These are phyloP conservation scores for Cutaneotrichosporon dermatis DNA, from an alignment of 1,284 basidiomycete species.

Conservation along the genomic window DNA sequence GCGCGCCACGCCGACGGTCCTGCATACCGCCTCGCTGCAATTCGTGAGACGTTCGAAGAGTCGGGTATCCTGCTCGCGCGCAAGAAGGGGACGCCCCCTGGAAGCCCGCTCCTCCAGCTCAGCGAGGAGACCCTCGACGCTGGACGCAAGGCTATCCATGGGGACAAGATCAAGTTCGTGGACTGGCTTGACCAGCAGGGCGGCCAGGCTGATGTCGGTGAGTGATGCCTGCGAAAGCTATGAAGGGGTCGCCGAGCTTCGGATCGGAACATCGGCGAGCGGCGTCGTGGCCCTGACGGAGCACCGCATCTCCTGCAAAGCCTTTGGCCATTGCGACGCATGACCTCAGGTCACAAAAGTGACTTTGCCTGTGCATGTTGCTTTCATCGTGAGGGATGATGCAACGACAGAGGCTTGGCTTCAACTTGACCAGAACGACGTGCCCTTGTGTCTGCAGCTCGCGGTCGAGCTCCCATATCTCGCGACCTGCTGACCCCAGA, in stretches of 20 bases:
- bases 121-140: slow-evolving; percentile 1
- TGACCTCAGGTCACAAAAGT: no score
- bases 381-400: no score
- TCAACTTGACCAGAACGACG: no score
- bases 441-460: no score
- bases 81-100: neutral
- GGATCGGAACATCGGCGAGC: no score
- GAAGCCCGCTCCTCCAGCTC: slow-evolving; percentile 10
- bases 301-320: no score
- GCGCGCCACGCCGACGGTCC: slow-evolving; percentile 11
- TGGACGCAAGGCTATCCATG: slow-evolving; percentile 12
- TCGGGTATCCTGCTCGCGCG: slow-evolving; percentile 19
- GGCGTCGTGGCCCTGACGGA: no score
- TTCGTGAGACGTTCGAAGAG: slow-evolving; percentile 23
- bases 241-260: no score
- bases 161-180: slow-evolving; percentile 13
- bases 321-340: no score
- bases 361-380: no score
- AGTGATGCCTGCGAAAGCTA: neutral
- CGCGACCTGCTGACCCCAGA: slow-evolving; percentile 1
- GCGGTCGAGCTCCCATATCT: no score
- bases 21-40: slow-evolving; percentile 18
- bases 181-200: slow-evolving; percentile 14
- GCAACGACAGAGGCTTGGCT: no score
- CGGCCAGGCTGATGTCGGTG: slow-evolving; percentile 11